Conservation (phyloP, 257 asterid species). For the Lycium barbarum region DNA sequence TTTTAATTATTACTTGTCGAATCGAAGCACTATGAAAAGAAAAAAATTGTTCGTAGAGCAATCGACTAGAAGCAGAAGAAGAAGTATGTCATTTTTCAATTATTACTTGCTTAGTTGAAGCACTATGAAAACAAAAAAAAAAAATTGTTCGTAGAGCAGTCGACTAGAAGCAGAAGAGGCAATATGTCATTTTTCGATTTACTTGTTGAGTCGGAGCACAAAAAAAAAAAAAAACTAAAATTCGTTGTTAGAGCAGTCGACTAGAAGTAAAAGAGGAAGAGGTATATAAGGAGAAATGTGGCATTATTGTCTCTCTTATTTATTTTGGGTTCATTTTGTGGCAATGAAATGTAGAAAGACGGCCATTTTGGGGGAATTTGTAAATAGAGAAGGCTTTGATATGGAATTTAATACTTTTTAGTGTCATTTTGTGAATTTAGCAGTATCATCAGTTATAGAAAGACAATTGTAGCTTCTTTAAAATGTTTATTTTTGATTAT, state of each 20-base stretch:
- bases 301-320: background rate
- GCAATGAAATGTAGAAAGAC: background rate
- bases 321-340: background rate
- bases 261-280: background rate
- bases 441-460: background rate
- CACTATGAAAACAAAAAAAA: background rate
- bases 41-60: background rate
- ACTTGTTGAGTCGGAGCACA: background rate
- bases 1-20: background rate
- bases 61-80: background rate
- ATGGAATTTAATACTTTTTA: constrained; percentile 2
- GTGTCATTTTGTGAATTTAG: constrained; percentile 1
- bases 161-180: background rate
- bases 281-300: background rate
- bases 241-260: background rate
- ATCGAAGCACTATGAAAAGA: background rate
- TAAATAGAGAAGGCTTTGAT: constrained; percentile 28
- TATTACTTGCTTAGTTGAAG: background rate
- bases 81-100: background rate
- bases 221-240: background rate
- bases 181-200: background rate
- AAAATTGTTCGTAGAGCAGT: background rate
- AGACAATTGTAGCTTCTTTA: background rate
- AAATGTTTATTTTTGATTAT: background rate
- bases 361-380: constrained; percentile 24